Base-by-base conservation (phyloP, 306 rosid species). In the Quercus gilva region DNA sequence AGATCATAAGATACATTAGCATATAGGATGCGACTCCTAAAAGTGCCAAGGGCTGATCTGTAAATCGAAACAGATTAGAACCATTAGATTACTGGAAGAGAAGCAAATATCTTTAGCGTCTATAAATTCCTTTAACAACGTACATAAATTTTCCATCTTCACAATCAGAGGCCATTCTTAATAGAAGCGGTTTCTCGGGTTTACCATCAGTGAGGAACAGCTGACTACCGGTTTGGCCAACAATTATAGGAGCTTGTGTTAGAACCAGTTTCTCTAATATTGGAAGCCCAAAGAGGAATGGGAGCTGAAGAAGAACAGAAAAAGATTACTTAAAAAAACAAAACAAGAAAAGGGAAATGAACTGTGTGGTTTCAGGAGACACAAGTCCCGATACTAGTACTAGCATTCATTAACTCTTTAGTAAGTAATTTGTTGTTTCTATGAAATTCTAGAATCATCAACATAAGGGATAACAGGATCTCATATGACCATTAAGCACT, bases 1-100 rank as follows among this genome's bases (percentile, higher is more conserved):
- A 97, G 98, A 79, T 95, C 99, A 85, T 92, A 95, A 29, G 99
- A 93, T 73, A 95, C 98, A 82, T 95, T 95, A 20, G 97, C 96
- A 85, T 92, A 95, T 73, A 89, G 80, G 64, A 88, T 83, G 80
- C 98, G 96, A 51, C 86, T 86, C 80, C 67, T 86, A 79, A 95
- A 95, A 76, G 92, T 86, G 59, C 98, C 91, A 67, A 95, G 90
- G 60, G 97, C 90, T 80, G 99, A 95, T 81, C 99, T 95, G 84
- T 91, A 89, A 67, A 86, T 76, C 79, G 71, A 26, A 70, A 75
- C 78, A 87, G 43, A 64, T 65, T 31, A 68, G 84, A 37, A 84
- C 79, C 75, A 76, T 67, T 28, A n/a, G 4, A 80, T 64, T 75
- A 72, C 69, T 43, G 61, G 56, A 19, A 26, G 14, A 69, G 73